Percentiles rank a stretch among this genome's conserved stretches.
Evolutionary conservation across 495 filamentous ascomycete species (phyloP).

Genomic region (Aspergillus asperescens): DNA sequence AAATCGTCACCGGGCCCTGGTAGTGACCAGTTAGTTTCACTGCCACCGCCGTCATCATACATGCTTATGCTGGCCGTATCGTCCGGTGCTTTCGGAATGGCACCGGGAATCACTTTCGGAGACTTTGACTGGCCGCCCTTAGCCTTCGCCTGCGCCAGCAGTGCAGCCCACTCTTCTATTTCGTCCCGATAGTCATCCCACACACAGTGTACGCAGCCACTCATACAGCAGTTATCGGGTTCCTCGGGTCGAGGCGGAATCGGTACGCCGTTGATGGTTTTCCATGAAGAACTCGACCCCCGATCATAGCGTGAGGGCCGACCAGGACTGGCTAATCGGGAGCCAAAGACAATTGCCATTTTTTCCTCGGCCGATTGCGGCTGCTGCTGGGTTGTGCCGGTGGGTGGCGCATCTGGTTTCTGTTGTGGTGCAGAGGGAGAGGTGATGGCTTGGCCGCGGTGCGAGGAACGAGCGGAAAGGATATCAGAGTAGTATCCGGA

Average conservation of each 20-base stretch:
- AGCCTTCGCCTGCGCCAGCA: slow-evolving; percentile 51
- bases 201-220: slow-evolving; percentile 94
- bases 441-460: slow-evolving; percentile 21
- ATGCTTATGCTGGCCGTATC: slow-evolving; percentile 49
- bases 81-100: slow-evolving; percentile 34
- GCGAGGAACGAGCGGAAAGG: slow-evolving; percentile 28
- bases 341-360: slow-evolving; percentile 70
- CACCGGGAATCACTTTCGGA: slow-evolving; percentile 26
- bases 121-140: slow-evolving; percentile 24
- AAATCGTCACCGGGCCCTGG: slow-evolving; percentile 44
- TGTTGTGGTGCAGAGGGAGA: slow-evolving; percentile 21
- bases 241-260: slow-evolving; percentile 82
- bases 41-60: slow-evolving; percentile 80
- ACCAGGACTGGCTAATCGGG: slow-evolving; percentile 64
- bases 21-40: slow-evolving; percentile 59
- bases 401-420: slow-evolving; percentile 22
- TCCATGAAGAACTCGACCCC: slow-evolving; percentile 43
- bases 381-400: slow-evolving; percentile 10
- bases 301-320: slow-evolving; percentile 55
- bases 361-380: slow-evolving; percentile 45
- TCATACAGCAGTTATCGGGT: slow-evolving; percentile 99
- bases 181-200: slow-evolving; percentile 91
- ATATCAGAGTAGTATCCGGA: slow-evolving; percentile 40
- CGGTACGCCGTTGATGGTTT: slow-evolving; percentile 67
- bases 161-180: slow-evolving; percentile 76